Base-by-base conservation (phyloP, 768 basidiomycete genomes). In the Kwoniella europaea region DNA sequence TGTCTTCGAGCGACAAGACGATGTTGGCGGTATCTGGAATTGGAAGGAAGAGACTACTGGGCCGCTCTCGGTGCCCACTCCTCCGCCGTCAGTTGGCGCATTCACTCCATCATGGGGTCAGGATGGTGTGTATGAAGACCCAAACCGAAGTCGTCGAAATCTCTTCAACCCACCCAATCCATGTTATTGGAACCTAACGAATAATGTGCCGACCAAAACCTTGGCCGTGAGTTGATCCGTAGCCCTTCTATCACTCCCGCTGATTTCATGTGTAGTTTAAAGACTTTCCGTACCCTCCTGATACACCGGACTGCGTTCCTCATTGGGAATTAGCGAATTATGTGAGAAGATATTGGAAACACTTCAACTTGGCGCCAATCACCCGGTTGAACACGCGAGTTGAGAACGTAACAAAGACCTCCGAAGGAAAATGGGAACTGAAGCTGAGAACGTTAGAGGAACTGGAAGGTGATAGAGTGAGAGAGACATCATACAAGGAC, bases 301-400 rank as follows among this genome's bases (percentile, higher is more conserved):
- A 60, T 9, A 78, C 78, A 7, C 60, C 22, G 15, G 43, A 54
- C 52, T 61, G 67, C 27, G 68, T 76, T 74, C 85, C 7, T 82
- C 86, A 42, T 73, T 78, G 4, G 78, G 82, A 55, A 41, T 86
- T 43, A 76, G 80, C 65, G 78, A 82, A 53, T 86, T 79, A 88
- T 69, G 66, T 87, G 9, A 84, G 85, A n/a, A 78, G 84, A 0
- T 87, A 86, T 65, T 85, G 86, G 9, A 85, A 86, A 2, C 85
- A 80, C 73, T 84, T 85, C 42, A 82, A 84, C n/a, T 67, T 87
- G 20, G 86, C 86, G 74, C 83, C 79, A 68, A 84, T 87, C 62
- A 87, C 84, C 1, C 83, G 84, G 3, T 87, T 86, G 77, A 86
- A 86, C 75, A 88, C 87, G 0, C 86, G 87, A 9, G 86, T 88